Base-by-base conservation (phyloP, 768 basidiomycete genomes). In the Trametes sanguinea region DNA sequence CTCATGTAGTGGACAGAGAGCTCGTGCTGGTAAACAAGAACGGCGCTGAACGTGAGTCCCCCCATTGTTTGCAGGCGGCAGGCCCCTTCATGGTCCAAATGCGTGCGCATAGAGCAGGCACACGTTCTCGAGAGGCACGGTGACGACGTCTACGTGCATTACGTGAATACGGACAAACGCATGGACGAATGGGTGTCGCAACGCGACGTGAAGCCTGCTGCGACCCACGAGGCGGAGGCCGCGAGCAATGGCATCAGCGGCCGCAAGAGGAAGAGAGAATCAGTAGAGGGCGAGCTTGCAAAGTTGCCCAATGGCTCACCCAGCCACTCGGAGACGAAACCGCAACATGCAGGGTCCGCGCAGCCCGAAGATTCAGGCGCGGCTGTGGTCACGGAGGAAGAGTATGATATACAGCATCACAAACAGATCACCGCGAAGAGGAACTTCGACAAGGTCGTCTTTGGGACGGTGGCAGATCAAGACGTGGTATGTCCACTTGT, bases 381-480 rank as follows among this genome's bases (percentile, higher is more conserved):
- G 42, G 40, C 67, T 7, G 59, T 60, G 37, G 78, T 88, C 78
- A 83, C 84, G 16, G 87, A 88, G 70, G 87, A 90, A 62, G 89
- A 90, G 61, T 84, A 81, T 68, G 88, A 90, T 67, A 75, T 88
- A 30, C 78, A 85, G 61, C 85, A 85, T 57, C 87, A 89, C 70
- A 85, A 84, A 70, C 81, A 85, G 71, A 81, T 86, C 64, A 84
- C 83, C 27, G 81, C 85, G 4, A 84, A 87, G 67, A 81, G 91
- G 62, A 97, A 95, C 72, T 94, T 95, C 70, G 92, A 94, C 62
- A 85, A 84, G 68, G 92, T 95, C 64, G 83, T 86, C 68, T 93
- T 94, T 74, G 92, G 92, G 92, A 46, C 80, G 86, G 30, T 95
- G 89, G 85, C 82, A 89, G 72, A 91, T 97, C 68, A 89, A 87